Conservation (phyloP, 1,139 yeast species). For the Lodderomyces orthopsilosis region DNA sequence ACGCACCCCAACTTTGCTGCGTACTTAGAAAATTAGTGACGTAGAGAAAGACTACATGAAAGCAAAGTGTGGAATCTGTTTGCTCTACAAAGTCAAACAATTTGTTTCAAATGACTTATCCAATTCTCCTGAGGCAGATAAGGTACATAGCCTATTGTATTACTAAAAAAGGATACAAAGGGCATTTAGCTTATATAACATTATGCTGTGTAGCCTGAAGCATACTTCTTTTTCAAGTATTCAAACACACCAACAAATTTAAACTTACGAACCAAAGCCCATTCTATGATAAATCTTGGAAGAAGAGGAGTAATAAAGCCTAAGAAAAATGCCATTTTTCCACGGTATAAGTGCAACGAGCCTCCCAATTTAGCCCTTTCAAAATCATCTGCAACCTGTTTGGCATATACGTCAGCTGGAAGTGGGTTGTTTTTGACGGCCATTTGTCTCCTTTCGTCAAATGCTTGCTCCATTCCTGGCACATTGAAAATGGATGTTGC, state of each 20-base stretch:
- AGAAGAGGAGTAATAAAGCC: conserved; percentile 30
- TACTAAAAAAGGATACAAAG: too few relatives aligned
- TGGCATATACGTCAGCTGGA: conserved; percentile 55
- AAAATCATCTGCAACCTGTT: conserved; percentile 49
- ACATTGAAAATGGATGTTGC: conserved; percentile 51
- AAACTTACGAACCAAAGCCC: conserved; percentile 45
- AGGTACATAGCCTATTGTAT: too few relatives aligned
- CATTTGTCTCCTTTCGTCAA: conserved; percentile 57
- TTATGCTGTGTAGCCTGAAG: conserved; percentile 4
- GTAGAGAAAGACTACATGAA: too few relatives aligned
- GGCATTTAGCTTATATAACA: too few relatives aligned
- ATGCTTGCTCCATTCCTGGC: conserved; percentile 47
- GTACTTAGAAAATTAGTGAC: too few relatives aligned
- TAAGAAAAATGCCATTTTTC: conserved; percentile 45
- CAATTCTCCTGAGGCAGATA: too few relatives aligned
- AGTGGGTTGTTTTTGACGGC: conserved; percentile 60
- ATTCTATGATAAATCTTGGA: conserved; percentile 53
- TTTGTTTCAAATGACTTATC: too few relatives aligned
- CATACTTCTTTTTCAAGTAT: conserved; percentile 21
- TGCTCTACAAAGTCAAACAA: too few relatives aligned
- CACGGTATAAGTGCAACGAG: conserved; percentile 50
- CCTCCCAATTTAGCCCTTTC: conserved; percentile 40
- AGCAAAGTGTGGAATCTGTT: too few relatives aligned
- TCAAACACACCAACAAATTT: conserved; percentile 33
- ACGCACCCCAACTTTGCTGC: too few relatives aligned